Evolutionary conservation across 2,329 filamentous ascomycete species (phyloP).

Genomic region (Torrubiella hemipterigena): DNA sequence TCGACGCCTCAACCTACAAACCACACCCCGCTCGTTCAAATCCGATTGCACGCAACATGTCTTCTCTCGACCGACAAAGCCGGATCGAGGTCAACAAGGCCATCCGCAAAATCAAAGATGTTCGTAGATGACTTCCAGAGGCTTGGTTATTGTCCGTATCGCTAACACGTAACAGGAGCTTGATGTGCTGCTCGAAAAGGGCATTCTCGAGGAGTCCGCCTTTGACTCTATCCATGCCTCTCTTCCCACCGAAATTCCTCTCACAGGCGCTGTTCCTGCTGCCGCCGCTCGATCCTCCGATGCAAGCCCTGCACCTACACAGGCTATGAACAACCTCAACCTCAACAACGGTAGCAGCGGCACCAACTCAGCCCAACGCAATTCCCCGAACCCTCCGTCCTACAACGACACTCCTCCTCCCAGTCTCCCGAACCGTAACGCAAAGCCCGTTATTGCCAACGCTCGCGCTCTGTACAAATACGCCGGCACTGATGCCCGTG

Average conservation of each 20-base stretch:
- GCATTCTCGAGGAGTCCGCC: constrained; percentile 61
- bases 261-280: constrained; percentile 27
- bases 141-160: not conserved
- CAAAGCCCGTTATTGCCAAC: constrained; percentile 52
- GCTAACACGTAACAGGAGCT: constrained; percentile 53
- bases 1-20: too few species aligned
- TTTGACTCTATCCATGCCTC: constrained; percentile 64
- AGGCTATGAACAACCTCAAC: constrained; percentile 30
- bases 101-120: constrained; percentile 76
- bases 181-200: constrained; percentile 74
- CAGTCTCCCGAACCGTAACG: constrained; percentile 26
- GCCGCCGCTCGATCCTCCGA: constrained; percentile 16
- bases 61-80: constrained; percentile 39
- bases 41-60: too few species aligned
- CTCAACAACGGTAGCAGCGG: constrained; percentile 14
- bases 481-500: constrained; percentile 64
- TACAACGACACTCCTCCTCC: constrained; percentile 36
- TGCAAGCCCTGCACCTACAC: constrained; percentile 17
- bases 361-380: constrained; percentile 14
- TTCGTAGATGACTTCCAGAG: constrained; percentile 26
- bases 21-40: too few species aligned
- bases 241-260: constrained; percentile 59
- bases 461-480: constrained; percentile 80
- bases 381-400: constrained; percentile 35
- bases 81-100: constrained; percentile 69